A percentile compares a stretch with the other conserved stretches of the same genome.
Evolutionary conservation across 306 rosid species (phyloP).

Genomic region (Cyamopsis tetragonoloba): DNA sequence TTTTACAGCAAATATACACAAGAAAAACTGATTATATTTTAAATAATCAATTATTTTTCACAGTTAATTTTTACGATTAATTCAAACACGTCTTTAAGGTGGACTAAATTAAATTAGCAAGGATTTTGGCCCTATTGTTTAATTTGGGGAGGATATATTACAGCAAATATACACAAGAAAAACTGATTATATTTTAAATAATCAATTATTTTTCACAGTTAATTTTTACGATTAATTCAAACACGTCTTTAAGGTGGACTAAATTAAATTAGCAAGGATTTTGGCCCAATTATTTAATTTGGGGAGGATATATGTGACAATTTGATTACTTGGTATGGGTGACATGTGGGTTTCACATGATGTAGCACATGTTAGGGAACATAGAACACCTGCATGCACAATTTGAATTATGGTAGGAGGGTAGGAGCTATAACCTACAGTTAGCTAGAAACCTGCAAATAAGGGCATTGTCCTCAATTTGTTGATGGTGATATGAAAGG

Average conservation of each 20-base stretch:
- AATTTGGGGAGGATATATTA: background rate
- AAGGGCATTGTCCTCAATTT: slow-evolving; percentile 18
- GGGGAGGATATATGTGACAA: slow-evolving; percentile 26
- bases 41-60: too few relatives aligned
- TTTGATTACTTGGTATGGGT: slow-evolving; percentile 65
- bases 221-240: too few relatives aligned
- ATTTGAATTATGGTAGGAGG: slow-evolving; percentile 19
- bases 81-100: too few relatives aligned
- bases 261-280: background rate
- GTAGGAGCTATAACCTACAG: slow-evolving; percentile 8
- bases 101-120: too few relatives aligned
- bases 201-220: too few relatives aligned
- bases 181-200: too few relatives aligned
- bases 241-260: too few relatives aligned
- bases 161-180: too few relatives aligned
- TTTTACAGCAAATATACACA: too few relatives aligned
- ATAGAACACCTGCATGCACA: slow-evolving; percentile 73
- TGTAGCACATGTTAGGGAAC: slow-evolving; percentile 62
- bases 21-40: too few relatives aligned
- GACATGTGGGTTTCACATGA: slow-evolving; percentile 90
- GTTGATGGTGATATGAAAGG: slow-evolving; percentile 53
- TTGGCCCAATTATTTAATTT: background rate
- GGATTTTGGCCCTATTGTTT: background rate
- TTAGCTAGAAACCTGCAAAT: slow-evolving; percentile 39
- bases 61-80: too few relatives aligned